Percentiles rank a stretch among this genome's conserved stretches.
Conservation (phyloP, 2,329 filamentous ascomycete species). For the Fusarium falciforme region DNA sequence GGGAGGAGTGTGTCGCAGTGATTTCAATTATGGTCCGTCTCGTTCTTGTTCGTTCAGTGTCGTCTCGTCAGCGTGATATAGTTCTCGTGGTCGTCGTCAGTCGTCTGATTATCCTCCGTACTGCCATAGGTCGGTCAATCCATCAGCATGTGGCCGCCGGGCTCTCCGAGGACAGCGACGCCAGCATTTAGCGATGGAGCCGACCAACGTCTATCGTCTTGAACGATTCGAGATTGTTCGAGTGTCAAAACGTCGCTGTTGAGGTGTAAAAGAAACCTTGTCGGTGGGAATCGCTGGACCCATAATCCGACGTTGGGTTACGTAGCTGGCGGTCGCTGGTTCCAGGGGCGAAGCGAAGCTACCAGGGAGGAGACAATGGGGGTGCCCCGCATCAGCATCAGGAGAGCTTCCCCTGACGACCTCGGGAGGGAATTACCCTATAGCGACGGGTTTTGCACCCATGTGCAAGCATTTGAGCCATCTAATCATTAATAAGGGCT, state of each 20-base stretch:
- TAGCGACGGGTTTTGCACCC: neutral
- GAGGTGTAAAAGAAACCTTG: slow-evolving; percentile 19
- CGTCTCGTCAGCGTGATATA: neutral
- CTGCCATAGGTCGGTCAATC: slow-evolving; percentile 26
- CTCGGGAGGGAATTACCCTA: slow-evolving; percentile 30
- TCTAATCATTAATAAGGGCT: neutral
- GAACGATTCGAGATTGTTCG: neutral
- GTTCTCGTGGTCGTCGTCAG: slow-evolving; percentile 4
- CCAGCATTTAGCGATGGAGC: slow-evolving; percentile 24
- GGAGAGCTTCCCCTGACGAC: slow-evolving; percentile 9
- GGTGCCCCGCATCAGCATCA: slow-evolving; percentile 32
- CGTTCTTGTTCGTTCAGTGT: neutral
- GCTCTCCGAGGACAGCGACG: slow-evolving; percentile 20
- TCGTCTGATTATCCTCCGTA: slow-evolving; percentile 20
- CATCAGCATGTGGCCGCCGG: slow-evolving; percentile 36
- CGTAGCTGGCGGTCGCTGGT: slow-evolving; percentile 23
- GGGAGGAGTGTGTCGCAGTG: slow-evolving; percentile 11
- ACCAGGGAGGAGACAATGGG: neutral
- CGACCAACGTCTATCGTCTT: neutral
- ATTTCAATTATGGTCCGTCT: neutral
- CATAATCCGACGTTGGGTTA: slow-evolving; percentile 13
- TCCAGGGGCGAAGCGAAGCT: neutral
- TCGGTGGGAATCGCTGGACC: neutral
- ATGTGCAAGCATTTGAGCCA: neutral
- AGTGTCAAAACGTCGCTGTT: neutral